Base-by-base conservation (phyloP, 1,284 basidiomycete species). In the Amylostereum chailletii region DNA sequence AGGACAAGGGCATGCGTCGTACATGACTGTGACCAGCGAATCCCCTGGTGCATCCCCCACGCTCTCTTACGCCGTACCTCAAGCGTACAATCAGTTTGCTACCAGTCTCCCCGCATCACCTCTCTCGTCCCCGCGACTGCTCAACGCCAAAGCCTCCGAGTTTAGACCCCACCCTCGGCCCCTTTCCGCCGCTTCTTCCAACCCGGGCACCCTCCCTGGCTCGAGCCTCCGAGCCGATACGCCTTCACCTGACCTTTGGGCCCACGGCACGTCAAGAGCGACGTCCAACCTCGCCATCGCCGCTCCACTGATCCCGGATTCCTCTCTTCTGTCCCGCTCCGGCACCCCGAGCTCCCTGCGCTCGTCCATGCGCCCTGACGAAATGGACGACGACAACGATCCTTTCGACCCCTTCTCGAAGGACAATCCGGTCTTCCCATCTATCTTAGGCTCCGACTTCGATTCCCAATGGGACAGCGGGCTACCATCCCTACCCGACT, bases 281-380 rank as follows among this genome's bases (percentile, higher is more conserved):
- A 78, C 82, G 0, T 92, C 90, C 2, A 94, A 90, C 62, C 76
- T 94, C 6, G 90, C 90, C 34, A 92, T 94, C 53, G 91, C 90
- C 6, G 86, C 90, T 1, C 91, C 92, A 2, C 72, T 94, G 33
- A 76, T 91, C 36, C 83, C 87, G 47, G 88, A 90, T 55, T 80
- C 79, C 46, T 74, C 74, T 3, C 69, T 79, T n/a, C 71, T 81
- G 27, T 74, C 71, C 19, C 67, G 75, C 26, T 68, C 76, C 6
- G 71, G 73, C 42, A 76, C 79, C 4, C 70, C 75, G 34, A 80
- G 71, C 51, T 77, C 73, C 19, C 68, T 87, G 27, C 79, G 85
- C 33, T 79, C 83, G 4, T 81, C 80, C 19, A 67, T 78, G 44
- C 75, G 73, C 42, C 74, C 72, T 4, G 76, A 66, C 19, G 73